phyloP scores from a whole-genome alignment of 129 eudicot species.

The Saussurea involucrata region DNA sequence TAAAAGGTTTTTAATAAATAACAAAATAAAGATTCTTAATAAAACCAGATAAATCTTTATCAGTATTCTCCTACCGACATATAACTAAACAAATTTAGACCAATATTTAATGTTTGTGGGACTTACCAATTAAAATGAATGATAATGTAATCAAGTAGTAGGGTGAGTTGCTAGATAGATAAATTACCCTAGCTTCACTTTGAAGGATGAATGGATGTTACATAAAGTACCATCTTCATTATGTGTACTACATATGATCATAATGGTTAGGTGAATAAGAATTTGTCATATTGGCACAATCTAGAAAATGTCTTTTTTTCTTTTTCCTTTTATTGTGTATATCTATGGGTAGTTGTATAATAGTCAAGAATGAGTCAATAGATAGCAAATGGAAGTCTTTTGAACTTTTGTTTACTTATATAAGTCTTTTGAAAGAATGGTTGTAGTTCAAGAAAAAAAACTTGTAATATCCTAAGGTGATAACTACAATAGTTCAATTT shows the following conservation, averaged over 20 bases:
- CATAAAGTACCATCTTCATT: conserved; percentile 35
- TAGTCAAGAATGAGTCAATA: not conserved
- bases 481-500: not conserved
- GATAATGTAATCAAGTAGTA: conserved; percentile 33
- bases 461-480: not conserved
- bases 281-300: conserved; percentile 23
- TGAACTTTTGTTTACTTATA: not conserved
- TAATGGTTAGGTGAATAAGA: conserved; percentile 28
- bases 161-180: conserved; percentile 30
- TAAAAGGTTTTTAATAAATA: not conserved
- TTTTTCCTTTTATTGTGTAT: not conserved
- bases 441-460: not conserved
- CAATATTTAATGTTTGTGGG: not conserved
- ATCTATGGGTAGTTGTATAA: not conserved
- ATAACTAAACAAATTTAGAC: not conserved
- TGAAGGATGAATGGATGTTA: conserved; percentile 33
- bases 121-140: conserved; percentile 19
- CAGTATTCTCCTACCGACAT: not conserved
- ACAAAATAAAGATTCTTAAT: not conserved
- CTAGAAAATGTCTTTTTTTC: not conserved
- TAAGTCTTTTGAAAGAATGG: not conserved
- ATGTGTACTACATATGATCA: conserved; percentile 28
- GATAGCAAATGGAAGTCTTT: not conserved
- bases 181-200: conserved; percentile 28
- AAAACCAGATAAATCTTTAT: not conserved